These are phyloP conservation scores for Tilletia horrida DNA, from an alignment of 1,284 basidiomycete genomes.

Conservation along the genomic window DNA sequence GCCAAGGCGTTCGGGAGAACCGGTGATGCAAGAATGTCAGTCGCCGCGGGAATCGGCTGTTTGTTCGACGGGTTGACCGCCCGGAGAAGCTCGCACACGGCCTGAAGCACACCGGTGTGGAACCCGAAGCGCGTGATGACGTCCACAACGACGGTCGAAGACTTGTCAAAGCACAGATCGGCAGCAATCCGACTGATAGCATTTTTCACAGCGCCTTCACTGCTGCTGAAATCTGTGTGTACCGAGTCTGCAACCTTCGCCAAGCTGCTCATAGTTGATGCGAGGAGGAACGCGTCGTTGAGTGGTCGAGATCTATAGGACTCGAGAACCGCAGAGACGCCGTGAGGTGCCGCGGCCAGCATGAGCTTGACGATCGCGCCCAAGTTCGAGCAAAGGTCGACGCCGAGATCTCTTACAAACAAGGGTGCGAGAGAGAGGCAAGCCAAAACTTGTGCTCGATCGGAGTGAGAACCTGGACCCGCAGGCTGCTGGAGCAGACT, in stretches of 20 bases:
- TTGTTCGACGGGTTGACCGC: background rate
- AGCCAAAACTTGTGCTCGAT: background rate
- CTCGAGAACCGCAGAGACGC: background rate
- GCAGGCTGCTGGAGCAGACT: background rate
- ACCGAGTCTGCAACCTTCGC: background rate
- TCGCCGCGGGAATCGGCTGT: background rate
- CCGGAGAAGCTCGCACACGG: background rate
- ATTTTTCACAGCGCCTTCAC: background rate
- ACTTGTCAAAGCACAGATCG: slow-evolving; percentile 4
- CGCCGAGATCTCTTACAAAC: background rate
- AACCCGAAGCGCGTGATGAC: background rate
- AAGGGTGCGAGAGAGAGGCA: background rate
- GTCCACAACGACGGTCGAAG: background rate
- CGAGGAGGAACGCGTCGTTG: background rate
- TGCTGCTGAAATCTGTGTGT: background rate
- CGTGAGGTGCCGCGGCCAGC: background rate
- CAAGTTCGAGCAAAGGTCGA: background rate
- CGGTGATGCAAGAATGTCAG: background rate
- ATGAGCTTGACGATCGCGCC: background rate
- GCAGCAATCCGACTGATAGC: background rate
- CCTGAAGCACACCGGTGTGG: background rate
- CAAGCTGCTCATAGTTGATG: background rate
- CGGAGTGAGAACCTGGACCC: background rate
- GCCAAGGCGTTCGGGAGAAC: background rate
- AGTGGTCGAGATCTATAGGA: background rate